Conservation (phyloP, 1,284 basidiomycete genomes). For the Moesziomyces antarcticus region DNA sequence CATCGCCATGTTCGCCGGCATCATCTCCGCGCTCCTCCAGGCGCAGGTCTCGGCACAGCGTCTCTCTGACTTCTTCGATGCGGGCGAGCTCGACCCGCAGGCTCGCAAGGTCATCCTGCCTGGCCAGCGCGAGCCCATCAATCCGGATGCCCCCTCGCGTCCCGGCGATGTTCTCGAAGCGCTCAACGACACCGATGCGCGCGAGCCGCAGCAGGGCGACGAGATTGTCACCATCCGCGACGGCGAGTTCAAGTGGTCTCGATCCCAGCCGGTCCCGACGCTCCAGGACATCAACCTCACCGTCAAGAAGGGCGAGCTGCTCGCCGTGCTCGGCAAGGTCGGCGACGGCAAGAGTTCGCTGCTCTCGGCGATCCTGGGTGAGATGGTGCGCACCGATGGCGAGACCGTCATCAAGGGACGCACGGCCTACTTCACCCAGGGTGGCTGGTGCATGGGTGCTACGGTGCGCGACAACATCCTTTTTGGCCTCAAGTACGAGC, state of each 20-base stretch:
- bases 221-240: slow-evolving; percentile 49
- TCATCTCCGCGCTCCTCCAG: slow-evolving; percentile 62
- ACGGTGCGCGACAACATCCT: slow-evolving; percentile 73
- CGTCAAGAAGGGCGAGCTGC: slow-evolving; percentile 53
- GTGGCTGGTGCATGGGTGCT: slow-evolving; percentile 90
- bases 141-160: slow-evolving; percentile 25
- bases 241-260: slow-evolving; percentile 75
- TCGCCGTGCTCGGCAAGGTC: slow-evolving; percentile 64
- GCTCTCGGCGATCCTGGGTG: slow-evolving; percentile 60
- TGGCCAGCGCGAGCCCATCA: slow-evolving; percentile 19
- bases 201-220: slow-evolving; percentile 19
- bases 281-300: slow-evolving; percentile 53
- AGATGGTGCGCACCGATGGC: slow-evolving; percentile 60
- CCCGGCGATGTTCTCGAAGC: slow-evolving; percentile 32
- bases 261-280: slow-evolving; percentile 64
- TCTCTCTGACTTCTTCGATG: slow-evolving; percentile 72
- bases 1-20: slow-evolving; percentile 74
- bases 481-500: slow-evolving; percentile 70
- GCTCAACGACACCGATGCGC: slow-evolving; percentile 17
- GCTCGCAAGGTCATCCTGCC: slow-evolving; percentile 42
- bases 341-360: slow-evolving; percentile 65
- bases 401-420: slow-evolving; percentile 55
- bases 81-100: slow-evolving; percentile 73
- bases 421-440: slow-evolving; percentile 83
- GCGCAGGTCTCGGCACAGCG: slow-evolving; percentile 62